Evolutionary conservation across 192 early-diverging fungal species (phyloP).

Genomic region (Coemansia sp.): DNA sequence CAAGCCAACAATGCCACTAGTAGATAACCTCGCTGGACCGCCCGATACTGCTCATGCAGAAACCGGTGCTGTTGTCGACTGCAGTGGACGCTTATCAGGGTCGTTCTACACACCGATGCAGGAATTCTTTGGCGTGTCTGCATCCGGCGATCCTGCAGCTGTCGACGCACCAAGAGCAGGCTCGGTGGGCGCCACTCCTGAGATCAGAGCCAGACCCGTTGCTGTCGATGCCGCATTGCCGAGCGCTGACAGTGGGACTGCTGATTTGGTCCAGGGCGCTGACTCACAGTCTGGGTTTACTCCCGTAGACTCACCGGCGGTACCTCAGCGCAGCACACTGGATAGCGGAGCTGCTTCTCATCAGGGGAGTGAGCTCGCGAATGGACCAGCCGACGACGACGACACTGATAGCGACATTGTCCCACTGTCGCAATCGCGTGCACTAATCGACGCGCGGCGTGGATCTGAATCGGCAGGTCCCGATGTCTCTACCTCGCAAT

Average conservation of each 20-base stretch:
- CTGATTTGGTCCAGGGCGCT: constrained; percentile 25
- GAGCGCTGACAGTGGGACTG: background rate
- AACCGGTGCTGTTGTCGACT: background rate
- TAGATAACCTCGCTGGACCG: background rate
- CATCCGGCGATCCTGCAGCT: constrained; percentile 15
- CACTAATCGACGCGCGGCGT: constrained; percentile 18
- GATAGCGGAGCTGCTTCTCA: background rate
- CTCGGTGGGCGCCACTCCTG: constrained; percentile 11
- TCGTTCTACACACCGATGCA: constrained; percentile 49
- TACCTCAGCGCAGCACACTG: constrained; percentile 29
- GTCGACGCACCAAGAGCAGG: background rate
- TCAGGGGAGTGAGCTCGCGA: background rate
- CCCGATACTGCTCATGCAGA: constrained; percentile 3
- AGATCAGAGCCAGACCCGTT: background rate
- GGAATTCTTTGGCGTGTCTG: constrained; percentile 38
- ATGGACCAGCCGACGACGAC: constrained; percentile 11
- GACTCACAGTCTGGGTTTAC: constrained; percentile 27
- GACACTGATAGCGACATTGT: constrained; percentile 53
- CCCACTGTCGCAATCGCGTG: constrained; percentile 42
- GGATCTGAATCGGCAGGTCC: background rate
- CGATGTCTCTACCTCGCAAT: background rate
- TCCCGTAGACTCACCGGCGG: constrained; percentile 32
- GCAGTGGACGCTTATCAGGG: background rate
- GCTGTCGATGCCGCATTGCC: background rate
- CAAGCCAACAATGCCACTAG: constrained; percentile 1